phyloP scores from a whole-genome alignment of 2,329 filamentous ascomycete genomes.

The Penicillium capsulatum region DNA sequence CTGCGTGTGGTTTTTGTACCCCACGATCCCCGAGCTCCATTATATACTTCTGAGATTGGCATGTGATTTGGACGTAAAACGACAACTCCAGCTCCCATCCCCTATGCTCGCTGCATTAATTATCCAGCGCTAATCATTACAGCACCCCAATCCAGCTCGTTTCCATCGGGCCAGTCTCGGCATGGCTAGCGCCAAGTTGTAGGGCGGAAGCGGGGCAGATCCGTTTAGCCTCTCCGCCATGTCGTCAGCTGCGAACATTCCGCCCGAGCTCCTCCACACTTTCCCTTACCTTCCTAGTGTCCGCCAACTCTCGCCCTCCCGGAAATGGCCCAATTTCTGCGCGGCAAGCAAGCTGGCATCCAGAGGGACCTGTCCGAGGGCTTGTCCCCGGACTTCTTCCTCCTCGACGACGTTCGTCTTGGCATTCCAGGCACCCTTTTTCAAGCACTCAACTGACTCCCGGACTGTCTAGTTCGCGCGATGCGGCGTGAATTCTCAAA shows the following conservation, averaged over 20 bases:
- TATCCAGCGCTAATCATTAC: too few species aligned
- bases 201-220: slow-evolving; percentile 24
- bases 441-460: slow-evolving; percentile 10
- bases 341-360: slow-evolving; percentile 90
- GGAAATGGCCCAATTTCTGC: slow-evolving; percentile 77
- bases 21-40: too few species aligned
- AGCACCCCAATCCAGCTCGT: too few species aligned
- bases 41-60: slow-evolving; percentile 4
- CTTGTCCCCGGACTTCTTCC: slow-evolving; percentile 72
- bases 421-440: slow-evolving; percentile 27
- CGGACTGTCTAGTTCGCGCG: slow-evolving; percentile 53
- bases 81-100: too few species aligned
- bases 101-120: too few species aligned
- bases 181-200: too few species aligned
- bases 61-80: slow-evolving; percentile 15
- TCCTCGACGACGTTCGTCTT: slow-evolving; percentile 67
- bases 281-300: slow-evolving; percentile 7
- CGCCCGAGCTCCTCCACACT: slow-evolving; percentile 13
- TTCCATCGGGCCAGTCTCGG: too few species aligned
- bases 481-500: slow-evolving; percentile 74
- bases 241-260: slow-evolving; percentile 23
- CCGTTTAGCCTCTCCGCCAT: slow-evolving; percentile 27
- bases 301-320: slow-evolving; percentile 8
- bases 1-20: too few species aligned
- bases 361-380: slow-evolving; percentile 84